These are phyloP conservation scores for Hymenoscyphus occultus DNA, from an alignment of 2,329 filamentous ascomycete genomes.

Conservation along the genomic window DNA sequence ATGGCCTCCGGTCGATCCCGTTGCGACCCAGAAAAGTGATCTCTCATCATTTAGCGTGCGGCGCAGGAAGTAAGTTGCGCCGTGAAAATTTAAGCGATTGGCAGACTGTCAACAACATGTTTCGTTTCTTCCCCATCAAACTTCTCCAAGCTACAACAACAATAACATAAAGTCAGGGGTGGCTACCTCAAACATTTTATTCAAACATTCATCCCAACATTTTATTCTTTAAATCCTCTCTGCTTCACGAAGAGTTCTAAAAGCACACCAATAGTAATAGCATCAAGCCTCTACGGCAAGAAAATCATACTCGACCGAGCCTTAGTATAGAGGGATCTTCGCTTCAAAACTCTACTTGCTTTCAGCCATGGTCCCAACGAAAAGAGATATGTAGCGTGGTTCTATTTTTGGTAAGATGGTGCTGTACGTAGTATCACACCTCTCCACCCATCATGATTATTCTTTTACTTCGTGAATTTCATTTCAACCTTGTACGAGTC, in stretches of 20 bases:
- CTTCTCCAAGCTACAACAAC: no score
- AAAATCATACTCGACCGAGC: background rate
- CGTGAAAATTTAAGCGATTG: background rate
- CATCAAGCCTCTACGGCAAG: background rate
- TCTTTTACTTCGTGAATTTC: background rate
- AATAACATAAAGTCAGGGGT: background rate
- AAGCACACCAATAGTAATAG: background rate
- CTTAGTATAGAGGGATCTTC: background rate
- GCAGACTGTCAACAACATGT: background rate
- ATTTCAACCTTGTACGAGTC: background rate
- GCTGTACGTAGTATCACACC: background rate
- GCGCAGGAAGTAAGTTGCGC: background rate
- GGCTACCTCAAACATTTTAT: no score
- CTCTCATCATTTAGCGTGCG: conserved; percentile 3
- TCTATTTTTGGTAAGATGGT: conserved; percentile 5
- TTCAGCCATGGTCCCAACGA: background rate
- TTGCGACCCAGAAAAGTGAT: background rate
- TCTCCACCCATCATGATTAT: background rate
- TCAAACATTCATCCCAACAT: no score
- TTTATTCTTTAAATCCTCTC: no score
- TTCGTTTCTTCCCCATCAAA: background rate
- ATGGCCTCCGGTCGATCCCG: no score
- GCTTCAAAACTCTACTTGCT: background rate
- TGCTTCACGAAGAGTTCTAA: background rate
- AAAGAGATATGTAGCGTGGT: background rate